Conservation (phyloP, 2,329 filamentous ascomycete species). For the Beauveria asiatica region DNA sequence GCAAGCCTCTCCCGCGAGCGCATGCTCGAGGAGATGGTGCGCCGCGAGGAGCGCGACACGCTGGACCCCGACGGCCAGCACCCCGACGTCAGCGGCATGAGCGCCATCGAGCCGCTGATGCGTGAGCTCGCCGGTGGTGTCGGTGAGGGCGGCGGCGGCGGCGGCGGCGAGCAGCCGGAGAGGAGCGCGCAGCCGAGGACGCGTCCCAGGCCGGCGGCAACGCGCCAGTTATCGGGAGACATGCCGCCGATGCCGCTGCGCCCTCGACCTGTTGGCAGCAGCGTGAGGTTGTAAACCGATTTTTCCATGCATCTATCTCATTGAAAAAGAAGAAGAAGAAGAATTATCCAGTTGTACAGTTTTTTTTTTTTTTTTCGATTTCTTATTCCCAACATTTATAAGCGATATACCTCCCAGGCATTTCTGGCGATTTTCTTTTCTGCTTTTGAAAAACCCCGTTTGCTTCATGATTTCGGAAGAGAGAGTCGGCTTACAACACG, state of each 20-base stretch:
- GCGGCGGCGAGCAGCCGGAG: background rate
- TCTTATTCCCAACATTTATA: background rate
- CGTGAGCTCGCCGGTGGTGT: slow-evolving; percentile 29
- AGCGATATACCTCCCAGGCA: slow-evolving; percentile 1
- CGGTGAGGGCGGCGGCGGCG: no score
- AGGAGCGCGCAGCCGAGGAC: background rate
- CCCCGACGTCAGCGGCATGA: slow-evolving; percentile 27
- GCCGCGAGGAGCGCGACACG: slow-evolving; percentile 5
- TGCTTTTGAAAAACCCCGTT: no score
- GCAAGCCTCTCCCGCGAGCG: slow-evolving; percentile 22
- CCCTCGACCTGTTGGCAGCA: background rate
- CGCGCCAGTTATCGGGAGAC: background rate
- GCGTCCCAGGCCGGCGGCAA: background rate
- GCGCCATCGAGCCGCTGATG: slow-evolving; percentile 36
- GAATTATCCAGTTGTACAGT: no score
- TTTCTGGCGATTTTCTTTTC: no score
- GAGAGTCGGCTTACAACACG: no score
- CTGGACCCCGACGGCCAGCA: slow-evolving; percentile 10
- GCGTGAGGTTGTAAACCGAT: background rate
- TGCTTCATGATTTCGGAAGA: no score
- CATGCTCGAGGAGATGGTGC: slow-evolving; percentile 22
- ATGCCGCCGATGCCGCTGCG: slow-evolving; percentile 5
- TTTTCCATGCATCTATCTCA: background rate
- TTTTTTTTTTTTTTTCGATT: background rate
- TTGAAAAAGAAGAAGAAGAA: background rate